Base-by-base conservation (phyloP, 2,329 filamentous ascomycete genomes). In the Paracamarosporium sp. region DNA sequence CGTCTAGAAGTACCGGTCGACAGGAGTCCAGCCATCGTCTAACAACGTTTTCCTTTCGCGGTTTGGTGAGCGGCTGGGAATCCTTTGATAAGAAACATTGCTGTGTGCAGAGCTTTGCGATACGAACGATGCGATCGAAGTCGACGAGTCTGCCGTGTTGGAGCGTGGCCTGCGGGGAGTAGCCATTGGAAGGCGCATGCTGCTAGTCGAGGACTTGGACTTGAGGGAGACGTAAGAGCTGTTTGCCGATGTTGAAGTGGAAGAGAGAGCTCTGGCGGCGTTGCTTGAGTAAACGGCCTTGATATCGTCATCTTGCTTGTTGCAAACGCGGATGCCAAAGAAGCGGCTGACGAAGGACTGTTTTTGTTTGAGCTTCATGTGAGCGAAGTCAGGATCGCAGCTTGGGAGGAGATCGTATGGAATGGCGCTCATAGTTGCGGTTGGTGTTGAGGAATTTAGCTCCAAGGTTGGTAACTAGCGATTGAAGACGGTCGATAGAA, bases 361-460 rank as follows among this genome's bases (percentile, higher is more conserved):
- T n/a, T 51, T 51, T 33, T 51, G 48, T 4, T 31, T 31, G 27
- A 31, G 48, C 5, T 38, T 27, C 25, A 43, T 13, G 27, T 31
- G 36, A 11, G 48, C 48, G 36, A 51, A 51, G n/a, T 31, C 17
- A 27, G 36, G 36, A 12, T 51, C 48, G 17, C 48, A 51, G 25
- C 15, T 51, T 6, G 48, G 48, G 25, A 51, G 48, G 17, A 51
- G n/a, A 15, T 51, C 48, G 36, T 40, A 51, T 9, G 48, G 48
- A 20, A 51, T 51, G 25, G 24, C n/a, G 48, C 36, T 24, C 48
- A 51, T 51, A 1, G 8, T 51, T 43, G 48, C 20, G 17, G 48
- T 30, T 41, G 27, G n/a, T 36, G 20, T 5, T 17, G 35, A n/a
- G 20, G 35, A 28, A 13, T 28, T 25, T 40, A 3, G 15, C 5